Conservation (phyloP, 2,329 filamentous ascomycete genomes). For the Drechslerella stenobrocha region DNA sequence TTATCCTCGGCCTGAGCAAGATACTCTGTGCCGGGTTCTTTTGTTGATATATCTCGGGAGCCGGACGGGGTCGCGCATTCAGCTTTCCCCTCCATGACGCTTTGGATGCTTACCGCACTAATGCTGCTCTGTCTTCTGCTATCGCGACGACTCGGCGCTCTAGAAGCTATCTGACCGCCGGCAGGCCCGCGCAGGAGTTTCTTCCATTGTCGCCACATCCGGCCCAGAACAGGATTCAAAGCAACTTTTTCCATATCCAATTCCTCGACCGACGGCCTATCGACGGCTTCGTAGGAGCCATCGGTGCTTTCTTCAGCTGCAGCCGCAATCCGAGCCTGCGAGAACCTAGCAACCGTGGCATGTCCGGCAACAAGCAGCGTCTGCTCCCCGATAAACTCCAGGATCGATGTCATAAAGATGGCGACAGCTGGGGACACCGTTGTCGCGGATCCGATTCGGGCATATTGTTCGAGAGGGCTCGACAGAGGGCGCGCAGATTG, state of each 20-base stretch:
- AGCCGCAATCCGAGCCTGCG: conserved; percentile 59
- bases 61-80: conserved; percentile 9
- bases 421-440: conserved; percentile 84
- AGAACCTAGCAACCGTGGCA: conserved; percentile 73
- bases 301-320: conserved; percentile 63
- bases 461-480: conserved; percentile 60
- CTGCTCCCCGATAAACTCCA: conserved; percentile 92
- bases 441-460: conserved; percentile 53
- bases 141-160: conserved; percentile 39
- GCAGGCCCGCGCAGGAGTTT: conserved; percentile 67
- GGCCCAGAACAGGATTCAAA: conserved; percentile 81
- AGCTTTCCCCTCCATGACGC: conserved; percentile 32
- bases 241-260: conserved; percentile 90
- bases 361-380: conserved; percentile 84
- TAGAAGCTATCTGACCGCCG: conserved; percentile 39
- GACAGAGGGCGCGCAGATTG: conserved; percentile 73
- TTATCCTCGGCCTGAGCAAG: conserved; percentile 18
- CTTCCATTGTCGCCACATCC: conserved; percentile 93
- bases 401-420: conserved; percentile 91
- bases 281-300: conserved; percentile 61
- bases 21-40: conserved; percentile 20
- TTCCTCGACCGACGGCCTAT: conserved; percentile 81
- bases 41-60: conserved; percentile 12
- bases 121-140: conserved; percentile 42
- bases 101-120: conserved; percentile 40